phyloP scores from a whole-genome alignment of 805 yeast species.

The Wickerhamomyces ciferrii region DNA sequence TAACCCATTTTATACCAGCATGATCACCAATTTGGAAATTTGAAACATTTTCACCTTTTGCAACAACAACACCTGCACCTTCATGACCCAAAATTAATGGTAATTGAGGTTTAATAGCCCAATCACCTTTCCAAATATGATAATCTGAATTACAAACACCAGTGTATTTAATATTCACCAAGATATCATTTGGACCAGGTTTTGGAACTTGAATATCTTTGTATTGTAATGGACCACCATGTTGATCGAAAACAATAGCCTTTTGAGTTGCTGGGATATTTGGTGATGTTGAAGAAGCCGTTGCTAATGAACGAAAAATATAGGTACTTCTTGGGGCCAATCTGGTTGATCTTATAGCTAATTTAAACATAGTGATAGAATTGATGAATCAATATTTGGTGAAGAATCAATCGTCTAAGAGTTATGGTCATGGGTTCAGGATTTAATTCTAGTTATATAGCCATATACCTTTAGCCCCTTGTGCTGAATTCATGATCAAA shows the following conservation, averaged over 20 bases:
- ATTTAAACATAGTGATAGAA: not conserved
- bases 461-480: too few relatives aligned
- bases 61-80: slow-evolving; percentile 64
- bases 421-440: too few relatives aligned
- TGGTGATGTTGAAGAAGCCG: slow-evolving; percentile 11
- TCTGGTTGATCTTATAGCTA: not conserved
- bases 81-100: slow-evolving; percentile 66
- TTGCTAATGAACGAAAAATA: slow-evolving; percentile 6
- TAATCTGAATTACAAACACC: slow-evolving; percentile 65
- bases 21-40: slow-evolving; percentile 55
- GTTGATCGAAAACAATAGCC: slow-evolving; percentile 45
- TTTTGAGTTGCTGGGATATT: slow-evolving; percentile 43
- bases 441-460: too few relatives aligned
- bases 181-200: slow-evolving; percentile 52
- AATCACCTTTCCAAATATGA: slow-evolving; percentile 66
- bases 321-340: not conserved
- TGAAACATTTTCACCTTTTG: slow-evolving; percentile 45
- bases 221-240: slow-evolving; percentile 43
- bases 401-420: too few relatives aligned
- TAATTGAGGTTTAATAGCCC: slow-evolving; percentile 52
- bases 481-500: too few relatives aligned
- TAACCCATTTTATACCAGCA: slow-evolving; percentile 63
- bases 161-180: slow-evolving; percentile 55
- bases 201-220: slow-evolving; percentile 52
- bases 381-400: too few relatives aligned